These are phyloP conservation scores for Fusarium sp. DNA, from an alignment of 2,329 filamentous ascomycete species.

Conservation along the genomic window DNA sequence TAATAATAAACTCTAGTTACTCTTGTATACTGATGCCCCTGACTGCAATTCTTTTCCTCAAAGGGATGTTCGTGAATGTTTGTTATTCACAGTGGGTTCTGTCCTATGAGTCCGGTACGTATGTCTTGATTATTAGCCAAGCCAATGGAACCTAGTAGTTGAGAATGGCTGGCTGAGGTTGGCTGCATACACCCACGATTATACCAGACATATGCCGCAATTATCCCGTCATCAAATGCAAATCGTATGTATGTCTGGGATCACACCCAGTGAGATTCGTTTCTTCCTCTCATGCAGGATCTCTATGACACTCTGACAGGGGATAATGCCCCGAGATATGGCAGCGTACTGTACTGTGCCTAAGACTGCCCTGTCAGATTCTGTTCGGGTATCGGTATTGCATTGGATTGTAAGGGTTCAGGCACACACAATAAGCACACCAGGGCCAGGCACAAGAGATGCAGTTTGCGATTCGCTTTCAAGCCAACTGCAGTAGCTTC, in stretches of 20 bases:
- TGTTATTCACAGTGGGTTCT: background rate
- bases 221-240: slow-evolving; percentile 26
- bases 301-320: slow-evolving; percentile 27
- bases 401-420: slow-evolving; percentile 21
- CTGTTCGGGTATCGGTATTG: slow-evolving; percentile 26
- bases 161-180: background rate
- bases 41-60: background rate
- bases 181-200: slow-evolving; percentile 4
- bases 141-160: background rate
- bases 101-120: slow-evolving; percentile 8
- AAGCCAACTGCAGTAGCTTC: slow-evolving; percentile 16
- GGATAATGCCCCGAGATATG: background rate
- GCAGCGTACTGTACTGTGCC: background rate
- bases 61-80: background rate
- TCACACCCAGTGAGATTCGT: slow-evolving; percentile 8
- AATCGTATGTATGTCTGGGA: slow-evolving; percentile 17
- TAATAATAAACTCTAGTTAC: background rate
- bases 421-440: slow-evolving; percentile 1
- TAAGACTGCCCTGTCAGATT: slow-evolving; percentile 13
- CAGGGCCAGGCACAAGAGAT: slow-evolving; percentile 12
- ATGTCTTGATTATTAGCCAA: slow-evolving; percentile 1
- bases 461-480: slow-evolving; percentile 11
- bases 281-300: slow-evolving; percentile 20
- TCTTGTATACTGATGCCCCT: background rate
- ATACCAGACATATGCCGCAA: slow-evolving; percentile 6